Base-by-base conservation (phyloP, 306 rosid genomes). In the Argentina anserina region DNA sequence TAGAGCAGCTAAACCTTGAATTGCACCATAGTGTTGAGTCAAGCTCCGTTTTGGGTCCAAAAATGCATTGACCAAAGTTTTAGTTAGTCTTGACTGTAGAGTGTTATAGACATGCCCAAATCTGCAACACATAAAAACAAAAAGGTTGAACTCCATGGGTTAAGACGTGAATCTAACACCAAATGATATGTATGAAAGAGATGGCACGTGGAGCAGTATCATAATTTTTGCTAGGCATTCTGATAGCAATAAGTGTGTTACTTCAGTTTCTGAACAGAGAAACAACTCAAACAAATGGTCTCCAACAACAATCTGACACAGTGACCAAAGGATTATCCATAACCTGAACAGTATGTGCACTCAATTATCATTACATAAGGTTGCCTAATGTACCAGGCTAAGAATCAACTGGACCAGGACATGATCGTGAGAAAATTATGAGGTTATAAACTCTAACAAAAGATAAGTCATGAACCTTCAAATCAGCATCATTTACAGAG, bases 21-120 rank as follows among this genome's bases (percentile, higher is more conserved):
- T 85, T 70, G 97, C 94, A 73, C 97, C 97, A 73, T 90, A 90
- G 73, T 90, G 94, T 81, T 90, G 94, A 6, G 97, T 88, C 82
- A 90, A 14, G 73, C 94, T 87, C 75, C 90, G 85, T 78, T 85
- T 90, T 25, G 97, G 92, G 65, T 90, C 97, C 92, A 88, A 79
- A 85, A 90, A 90, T 40, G 97, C 97, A 81, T 90, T 90, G 69
- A 88, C 75, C 83, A 90, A 79, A 65, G 97, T 90, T 82, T 82
- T 90, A 42, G 97, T 88, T 72, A 90, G 84, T 52, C 92, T 89
- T 15, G 90, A 83, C 87, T 90, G 97, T 46, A 90, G 89, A 77
- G 88, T 90, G 65, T 86, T 86, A 55, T 90, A 90, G 60, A 90
- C 87, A 82, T 84, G 92, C 69, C 90, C 97, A 88, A 88, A 90